phyloP scores from a whole-genome alignment of 108 stramenopile genomes.

The Nitzschia sp. region DNA sequence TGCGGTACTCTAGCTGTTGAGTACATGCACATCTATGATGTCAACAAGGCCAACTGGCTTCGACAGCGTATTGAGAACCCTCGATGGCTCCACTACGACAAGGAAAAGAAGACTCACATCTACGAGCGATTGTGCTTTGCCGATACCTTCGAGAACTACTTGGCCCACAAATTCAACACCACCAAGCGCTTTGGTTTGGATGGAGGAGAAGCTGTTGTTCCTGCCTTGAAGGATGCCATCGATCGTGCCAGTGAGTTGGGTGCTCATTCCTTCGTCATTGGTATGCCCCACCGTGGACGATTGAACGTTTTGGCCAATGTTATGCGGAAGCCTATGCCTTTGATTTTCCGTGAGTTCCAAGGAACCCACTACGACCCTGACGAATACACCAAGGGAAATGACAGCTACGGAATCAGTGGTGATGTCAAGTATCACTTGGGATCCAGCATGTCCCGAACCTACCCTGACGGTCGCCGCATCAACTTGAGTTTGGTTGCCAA shows the following conservation, averaged over 20 bases:
- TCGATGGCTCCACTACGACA: conserved; percentile 66
- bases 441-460: conserved; percentile 96
- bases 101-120: conserved; percentile 91
- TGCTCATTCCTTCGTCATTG: conserved; percentile 94
- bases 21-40: conserved; percentile 96
- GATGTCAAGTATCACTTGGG: conserved; percentile 99
- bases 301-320: conserved; percentile 98
- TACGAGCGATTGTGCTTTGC: conserved; percentile 93
- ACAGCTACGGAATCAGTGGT: conserved; percentile 85
- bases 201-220: conserved; percentile 95
- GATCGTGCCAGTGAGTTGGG: conserved; percentile 95
- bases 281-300: conserved; percentile 98
- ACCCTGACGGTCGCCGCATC: conserved; percentile 94
- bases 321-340: conserved; percentile 97
- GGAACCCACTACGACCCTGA: conserved; percentile 92
- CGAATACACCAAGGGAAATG: conserved; percentile 62
- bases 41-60: conserved; percentile 96
- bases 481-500: conserved; percentile 97
- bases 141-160: conserved; percentile 96
- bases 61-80: conserved; percentile 95
- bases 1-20: conserved; percentile 95
- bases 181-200: conserved; percentile 99
- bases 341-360: conserved; percentile 97
- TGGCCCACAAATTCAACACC: conserved; percentile 97
- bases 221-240: conserved; percentile 94